A percentile compares a stretch with the other conserved stretches of the same genome.
Conservation (phyloP, 352 stramenopile species). For the Pythium biforme region DNA sequence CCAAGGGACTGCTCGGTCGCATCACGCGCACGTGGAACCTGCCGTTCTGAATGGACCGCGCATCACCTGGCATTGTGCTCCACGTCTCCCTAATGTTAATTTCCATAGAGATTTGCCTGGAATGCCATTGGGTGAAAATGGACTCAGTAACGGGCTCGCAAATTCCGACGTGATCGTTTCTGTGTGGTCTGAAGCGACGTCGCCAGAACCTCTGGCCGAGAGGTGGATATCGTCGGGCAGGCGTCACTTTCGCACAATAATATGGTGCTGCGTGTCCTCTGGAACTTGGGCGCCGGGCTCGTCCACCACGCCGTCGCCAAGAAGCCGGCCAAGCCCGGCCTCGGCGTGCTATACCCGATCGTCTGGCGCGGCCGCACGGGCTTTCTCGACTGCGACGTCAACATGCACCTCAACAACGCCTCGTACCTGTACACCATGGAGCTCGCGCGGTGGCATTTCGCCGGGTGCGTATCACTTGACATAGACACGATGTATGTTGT, state of each 20-base stretch:
- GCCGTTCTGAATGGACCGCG: constrained; percentile 23
- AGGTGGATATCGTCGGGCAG: no score
- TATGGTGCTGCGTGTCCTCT: constrained; percentile 69
- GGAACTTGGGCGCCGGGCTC: constrained; percentile 54
- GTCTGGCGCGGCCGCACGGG: constrained; percentile 61
- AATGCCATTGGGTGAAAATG: constrained; percentile 28
- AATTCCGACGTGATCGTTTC: constrained; percentile 18
- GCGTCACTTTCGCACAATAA: constrained; percentile 12
- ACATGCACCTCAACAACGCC: constrained; percentile 82
- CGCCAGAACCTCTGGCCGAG: no score
- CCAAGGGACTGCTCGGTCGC: constrained; percentile 15
- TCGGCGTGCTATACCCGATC: constrained; percentile 55
- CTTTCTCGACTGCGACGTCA: constrained; percentile 77
- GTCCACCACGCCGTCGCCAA: constrained; percentile 51
- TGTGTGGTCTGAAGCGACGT: not conserved
- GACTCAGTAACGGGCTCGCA: not conserved
- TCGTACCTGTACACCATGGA: constrained; percentile 79
- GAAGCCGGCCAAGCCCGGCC: constrained; percentile 30
- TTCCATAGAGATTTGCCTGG: constrained; percentile 11
- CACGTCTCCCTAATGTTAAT: not conserved
- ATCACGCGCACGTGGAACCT: constrained; percentile 33
- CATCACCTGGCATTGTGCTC: not conserved
- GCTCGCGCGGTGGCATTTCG: constrained; percentile 78
- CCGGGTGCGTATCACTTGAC: constrained; percentile 9
- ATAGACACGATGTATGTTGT: not conserved